These are phyloP conservation scores for Clavulina sp. DNA, from an alignment of 768 basidiomycete species.

Conservation along the genomic window DNA sequence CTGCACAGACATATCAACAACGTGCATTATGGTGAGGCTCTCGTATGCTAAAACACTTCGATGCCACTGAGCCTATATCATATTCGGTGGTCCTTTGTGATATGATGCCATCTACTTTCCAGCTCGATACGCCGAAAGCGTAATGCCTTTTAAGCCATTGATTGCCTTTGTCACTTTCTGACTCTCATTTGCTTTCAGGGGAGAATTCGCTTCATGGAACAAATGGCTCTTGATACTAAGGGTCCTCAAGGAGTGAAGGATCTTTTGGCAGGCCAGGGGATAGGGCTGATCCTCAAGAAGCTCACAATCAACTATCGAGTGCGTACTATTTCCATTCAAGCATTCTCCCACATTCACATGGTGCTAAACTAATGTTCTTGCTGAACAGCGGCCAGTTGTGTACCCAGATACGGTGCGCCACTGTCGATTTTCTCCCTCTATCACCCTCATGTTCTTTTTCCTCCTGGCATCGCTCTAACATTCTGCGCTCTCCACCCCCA, in stretches of 20 bases:
- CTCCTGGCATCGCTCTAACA: too few relatives aligned
- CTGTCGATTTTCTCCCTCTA: neutral
- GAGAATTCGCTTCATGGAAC: constrained; percentile 1
- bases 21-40: constrained; percentile 2
- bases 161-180: neutral
- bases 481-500: too few relatives aligned
- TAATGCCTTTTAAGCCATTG: neutral
- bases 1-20: constrained; percentile 8
- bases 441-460: too few relatives aligned
- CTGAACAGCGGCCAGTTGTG: constrained; percentile 3
- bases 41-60: neutral
- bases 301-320: constrained; percentile 1
- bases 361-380: neutral
- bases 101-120: neutral
- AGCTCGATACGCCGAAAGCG: neutral
- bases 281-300: constrained; percentile 7
- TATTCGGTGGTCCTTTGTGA: neutral
- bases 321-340: neutral
- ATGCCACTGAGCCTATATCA: too few relatives aligned
- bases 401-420: constrained; percentile 8
- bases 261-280: constrained; percentile 3
- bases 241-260: neutral
- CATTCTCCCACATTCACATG: neutral
- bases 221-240: neutral
- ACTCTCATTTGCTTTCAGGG: neutral